Conservation (phyloP, 805 yeast species). For the Cyberlindnera xishuangbannaensis region DNA sequence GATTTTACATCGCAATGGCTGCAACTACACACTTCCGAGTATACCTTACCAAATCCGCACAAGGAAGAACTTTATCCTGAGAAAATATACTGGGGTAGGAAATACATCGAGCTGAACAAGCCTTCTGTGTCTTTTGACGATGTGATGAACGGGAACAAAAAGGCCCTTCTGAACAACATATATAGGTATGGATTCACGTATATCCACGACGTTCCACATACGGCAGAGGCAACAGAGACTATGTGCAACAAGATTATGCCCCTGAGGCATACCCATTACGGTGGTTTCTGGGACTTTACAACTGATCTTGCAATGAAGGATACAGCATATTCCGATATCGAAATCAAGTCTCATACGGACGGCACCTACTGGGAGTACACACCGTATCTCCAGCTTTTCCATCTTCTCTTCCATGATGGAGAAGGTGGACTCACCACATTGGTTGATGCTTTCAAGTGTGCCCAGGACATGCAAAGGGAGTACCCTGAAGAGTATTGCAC, state of each 20-base stretch:
- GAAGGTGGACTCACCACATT: slow-evolving; percentile 63
- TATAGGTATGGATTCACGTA: slow-evolving; percentile 51
- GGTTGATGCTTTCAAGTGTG: slow-evolving; percentile 62
- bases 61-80: slow-evolving; percentile 33
- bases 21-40: slow-evolving; percentile 12
- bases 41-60: slow-evolving; percentile 32
- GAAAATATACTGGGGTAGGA: slow-evolving; percentile 40
- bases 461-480: slow-evolving; percentile 38
- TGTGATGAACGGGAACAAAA: slow-evolving; percentile 34
- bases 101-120: slow-evolving; percentile 24
- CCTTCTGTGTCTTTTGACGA: slow-evolving; percentile 36
- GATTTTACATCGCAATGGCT: slow-evolving; percentile 19
- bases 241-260: slow-evolving; percentile 53
- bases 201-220: slow-evolving; percentile 54
- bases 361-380: slow-evolving; percentile 74
- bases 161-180: slow-evolving; percentile 18
- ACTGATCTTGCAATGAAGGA: slow-evolving; percentile 61
- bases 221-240: slow-evolving; percentile 52
- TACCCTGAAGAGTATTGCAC: slow-evolving; percentile 48
- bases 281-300: slow-evolving; percentile 79
- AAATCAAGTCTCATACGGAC: slow-evolving; percentile 61
- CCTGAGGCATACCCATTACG: slow-evolving; percentile 66
- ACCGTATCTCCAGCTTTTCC: slow-evolving; percentile 67
- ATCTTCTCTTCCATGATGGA: slow-evolving; percentile 57
- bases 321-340: slow-evolving; percentile 66